Evolutionary conservation across 192 early-diverging fungal species (phyloP), one percentile per base, ranked within the genome.

Genomic region (Backusella luteola): DNA sequence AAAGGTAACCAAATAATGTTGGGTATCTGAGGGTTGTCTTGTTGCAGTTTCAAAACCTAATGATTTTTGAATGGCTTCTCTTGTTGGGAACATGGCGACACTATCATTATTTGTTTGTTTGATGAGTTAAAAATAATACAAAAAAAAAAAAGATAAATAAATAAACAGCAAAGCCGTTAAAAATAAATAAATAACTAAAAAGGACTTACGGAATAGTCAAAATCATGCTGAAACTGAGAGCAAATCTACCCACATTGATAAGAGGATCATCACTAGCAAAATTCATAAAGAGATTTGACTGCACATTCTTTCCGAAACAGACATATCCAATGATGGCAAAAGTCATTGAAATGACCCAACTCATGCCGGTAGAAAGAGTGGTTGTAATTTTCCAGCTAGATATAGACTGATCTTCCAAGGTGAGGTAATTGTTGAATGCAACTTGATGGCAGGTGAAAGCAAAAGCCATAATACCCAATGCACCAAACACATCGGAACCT

Each of bases 391-490:
- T 73, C 91, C 91, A 93, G 6, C 74, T 76, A 0, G 67, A 59
- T 5, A 85, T 72, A 2, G 89, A 84, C 41, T 87, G 87, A 36
- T 85, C 59, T 12, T 81, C 66, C 73, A 91, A 72, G 0, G 90
- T 87, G 49, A 83, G 66, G 69, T 87, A 93, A 66, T 85, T 90
- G 75, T 87, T 85, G 73, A 88, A 91, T 15, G 88, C 85, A 29
- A 89, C 87, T 79, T 93, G 91, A 32, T 89, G 77, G 41, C 89
- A 91, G 9, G 87, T 83, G 77, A 90, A 91, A 1, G 90, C 90
- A 79, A 93, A 93, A 0, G 90, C 88, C 83, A 93, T 91, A 72
- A 93, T 87, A 59, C 89, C 91, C 44, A 91, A 73, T 3, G 90
- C 87, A 1, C 89, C 85, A 63, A 91, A 80, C 12, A 90, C 75